phyloP scores from a whole-genome alignment of 2,329 filamentous ascomycete genomes.

The Harringtonia aguacate region DNA sequence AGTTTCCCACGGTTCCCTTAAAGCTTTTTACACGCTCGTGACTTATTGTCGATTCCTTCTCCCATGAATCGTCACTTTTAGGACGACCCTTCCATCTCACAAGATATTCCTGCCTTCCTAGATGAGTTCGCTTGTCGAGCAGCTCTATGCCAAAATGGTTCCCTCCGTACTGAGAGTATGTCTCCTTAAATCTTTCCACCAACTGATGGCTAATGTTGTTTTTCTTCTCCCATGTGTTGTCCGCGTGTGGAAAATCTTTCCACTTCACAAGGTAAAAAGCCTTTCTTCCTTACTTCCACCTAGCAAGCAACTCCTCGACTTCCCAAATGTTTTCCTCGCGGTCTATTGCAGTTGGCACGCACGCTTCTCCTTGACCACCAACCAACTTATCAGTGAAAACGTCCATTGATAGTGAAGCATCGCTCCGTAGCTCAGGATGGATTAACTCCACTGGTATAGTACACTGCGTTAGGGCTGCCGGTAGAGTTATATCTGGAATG shows the following conservation, averaged over 20 bases:
- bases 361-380: background rate
- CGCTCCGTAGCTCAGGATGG: too few species aligned
- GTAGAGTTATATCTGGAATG: background rate
- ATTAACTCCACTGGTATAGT: too few species aligned
- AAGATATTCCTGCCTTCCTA: background rate
- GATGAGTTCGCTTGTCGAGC: background rate
- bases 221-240: slow-evolving; percentile 11
- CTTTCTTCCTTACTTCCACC: slow-evolving; percentile 11
- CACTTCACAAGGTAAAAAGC: slow-evolving; percentile 14
- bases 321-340: slow-evolving; percentile 8
- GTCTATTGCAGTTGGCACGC: slow-evolving; percentile 2
- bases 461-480: background rate
- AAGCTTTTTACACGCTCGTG: background rate
- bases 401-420: background rate
- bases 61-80: background rate
- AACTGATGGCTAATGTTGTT: background rate
- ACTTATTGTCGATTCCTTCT: background rate
- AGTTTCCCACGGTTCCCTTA: background rate
- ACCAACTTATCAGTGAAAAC: background rate
- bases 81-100: background rate
- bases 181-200: background rate
- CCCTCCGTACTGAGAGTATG: background rate
- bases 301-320: slow-evolving; percentile 13
- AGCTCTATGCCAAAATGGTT: background rate
- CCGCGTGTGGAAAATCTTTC: slow-evolving; percentile 12